phyloP scores from a whole-genome alignment of 176 grass and related monocot genomes.

The maize (Zea mays) region Zm-B73-REFERENCE-NAM-5.0 NC_050097.1:2240501-2241000 shows the following conservation, averaged over 20 bases:
- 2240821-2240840: constrained; percentile 90
- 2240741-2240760: constrained; percentile 80
- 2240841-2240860: constrained; percentile 76
- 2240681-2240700: constrained; percentile 55
- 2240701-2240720: constrained; percentile 56
- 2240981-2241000: constrained; percentile 41
- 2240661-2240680: constrained; percentile 78
- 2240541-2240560: constrained; percentile 2
- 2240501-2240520: background rate
- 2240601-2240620: background rate
- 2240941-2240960: constrained; percentile 53
- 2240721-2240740: constrained; percentile 68
- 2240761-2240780: constrained; percentile 64
- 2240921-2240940: constrained; percentile 69
- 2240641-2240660: constrained; percentile 40
- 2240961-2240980: constrained; percentile 43
- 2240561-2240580: constrained; percentile 29
- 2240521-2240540: background rate
- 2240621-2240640: constrained; percentile 10
- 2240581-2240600: background rate
- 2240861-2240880: constrained; percentile 82
- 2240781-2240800: constrained; percentile 52
- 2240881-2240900: constrained; percentile 88
- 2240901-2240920: constrained; percentile 82
- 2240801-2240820: constrained; percentile 80